A percentile compares a stretch with the other conserved stretches of the same genome.
These are phyloP conservation scores for Gossypium mustelinum DNA, from an alignment of 345 rosid species.

Conservation along the genomic window DNA sequence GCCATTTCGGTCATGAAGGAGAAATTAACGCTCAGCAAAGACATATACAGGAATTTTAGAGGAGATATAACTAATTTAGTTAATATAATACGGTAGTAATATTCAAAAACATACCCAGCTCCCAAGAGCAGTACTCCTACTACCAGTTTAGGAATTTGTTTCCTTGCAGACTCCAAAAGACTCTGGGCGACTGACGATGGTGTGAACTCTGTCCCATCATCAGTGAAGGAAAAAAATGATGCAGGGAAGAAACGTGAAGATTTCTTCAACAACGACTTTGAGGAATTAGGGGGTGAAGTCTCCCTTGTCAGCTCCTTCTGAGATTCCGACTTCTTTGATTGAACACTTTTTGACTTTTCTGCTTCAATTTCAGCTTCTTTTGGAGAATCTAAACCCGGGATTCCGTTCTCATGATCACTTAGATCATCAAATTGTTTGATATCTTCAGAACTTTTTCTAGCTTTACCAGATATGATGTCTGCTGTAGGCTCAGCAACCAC, in stretches of 20 bases:
- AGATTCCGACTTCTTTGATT: not conserved
- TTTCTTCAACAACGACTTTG: not conserved
- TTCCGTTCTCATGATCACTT: not conserved
- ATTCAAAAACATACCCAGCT: constrained; percentile 5
- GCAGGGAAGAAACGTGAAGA: constrained; percentile 6
- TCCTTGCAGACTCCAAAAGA: not conserved
- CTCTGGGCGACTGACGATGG: not conserved
- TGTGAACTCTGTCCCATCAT: constrained; percentile 1
- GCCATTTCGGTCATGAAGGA: not conserved
- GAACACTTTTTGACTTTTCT: not conserved
- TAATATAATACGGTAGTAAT: not conserved
- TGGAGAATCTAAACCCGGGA: not conserved
- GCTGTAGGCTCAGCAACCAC: not conserved
- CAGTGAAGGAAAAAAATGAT: not conserved
- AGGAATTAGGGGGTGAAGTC: not conserved
- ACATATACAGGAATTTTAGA: not conserved
- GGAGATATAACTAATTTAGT: not conserved
- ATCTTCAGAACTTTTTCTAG: not conserved
- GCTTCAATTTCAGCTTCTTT: not conserved
- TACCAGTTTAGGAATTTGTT: constrained; percentile 1
- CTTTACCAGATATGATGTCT: not conserved
- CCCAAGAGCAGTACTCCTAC: constrained; percentile 4
- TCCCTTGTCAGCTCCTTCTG: constrained; percentile 4
- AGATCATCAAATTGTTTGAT: not conserved
- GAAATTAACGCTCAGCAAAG: not conserved